These are phyloP conservation scores for Nemania sp. DNA, from an alignment of 2,329 filamentous ascomycete species.

Conservation along the genomic window DNA sequence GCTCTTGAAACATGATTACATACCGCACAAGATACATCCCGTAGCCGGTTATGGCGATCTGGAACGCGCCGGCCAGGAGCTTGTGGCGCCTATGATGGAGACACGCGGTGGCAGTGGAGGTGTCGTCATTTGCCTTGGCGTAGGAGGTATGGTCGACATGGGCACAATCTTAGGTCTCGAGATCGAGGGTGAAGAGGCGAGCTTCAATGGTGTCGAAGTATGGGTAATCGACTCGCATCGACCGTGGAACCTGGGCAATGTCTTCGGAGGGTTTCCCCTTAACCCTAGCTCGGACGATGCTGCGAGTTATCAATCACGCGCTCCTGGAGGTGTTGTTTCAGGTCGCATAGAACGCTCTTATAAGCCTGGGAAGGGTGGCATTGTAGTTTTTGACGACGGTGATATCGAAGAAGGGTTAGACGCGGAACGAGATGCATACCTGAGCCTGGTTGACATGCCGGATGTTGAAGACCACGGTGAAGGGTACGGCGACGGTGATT, in stretches of 20 bases:
- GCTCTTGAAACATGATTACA: constrained; percentile 96
- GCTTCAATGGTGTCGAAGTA: constrained; percentile 87
- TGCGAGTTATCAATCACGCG: constrained; percentile 62
- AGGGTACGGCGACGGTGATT: constrained; percentile 68
- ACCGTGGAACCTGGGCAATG: constrained; percentile 94
- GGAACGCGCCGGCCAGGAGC: constrained; percentile 79
- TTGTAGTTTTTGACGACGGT: constrained; percentile 95
- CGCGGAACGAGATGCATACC: constrained; percentile 83
- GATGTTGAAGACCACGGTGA: constrained; percentile 82
- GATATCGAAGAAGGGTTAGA: constrained; percentile 88
- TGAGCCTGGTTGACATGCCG: constrained; percentile 90
- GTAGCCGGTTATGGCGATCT: constrained; percentile 94
- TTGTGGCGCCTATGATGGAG: constrained; percentile 88
- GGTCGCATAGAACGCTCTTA: constrained; percentile 80
- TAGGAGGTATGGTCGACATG: constrained; percentile 91
- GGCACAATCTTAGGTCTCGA: constrained; percentile 82
- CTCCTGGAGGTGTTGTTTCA: constrained; percentile 74
- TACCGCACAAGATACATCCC: constrained; percentile 96
- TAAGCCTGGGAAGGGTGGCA: constrained; percentile 82
- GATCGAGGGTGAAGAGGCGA: constrained; percentile 71
- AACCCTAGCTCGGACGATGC: constrained; percentile 63
- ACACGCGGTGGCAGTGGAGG: constrained; percentile 86
- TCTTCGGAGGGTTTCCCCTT: constrained; percentile 81
- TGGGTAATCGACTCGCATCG: constrained; percentile 94
- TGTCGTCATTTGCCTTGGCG: constrained; percentile 90